These are phyloP conservation scores for Stachybotrys chlorohalonatus DNA, from an alignment of 2,329 filamentous ascomycete species.

Conservation along the genomic window DNA sequence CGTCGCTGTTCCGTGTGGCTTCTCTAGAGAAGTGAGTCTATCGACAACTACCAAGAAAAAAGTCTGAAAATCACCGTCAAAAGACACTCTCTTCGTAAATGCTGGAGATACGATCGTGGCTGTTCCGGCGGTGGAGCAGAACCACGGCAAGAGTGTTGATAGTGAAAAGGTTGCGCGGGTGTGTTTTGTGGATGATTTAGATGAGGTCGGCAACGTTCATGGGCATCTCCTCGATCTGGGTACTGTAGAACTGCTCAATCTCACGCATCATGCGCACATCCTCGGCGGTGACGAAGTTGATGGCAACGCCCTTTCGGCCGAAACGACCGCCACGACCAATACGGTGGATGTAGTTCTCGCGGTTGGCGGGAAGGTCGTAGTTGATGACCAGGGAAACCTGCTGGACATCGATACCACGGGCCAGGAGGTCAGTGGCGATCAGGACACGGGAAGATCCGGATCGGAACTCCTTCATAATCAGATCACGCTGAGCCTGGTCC, in stretches of 20 bases:
- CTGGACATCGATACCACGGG: constrained; percentile 99
- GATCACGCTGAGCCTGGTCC: constrained; percentile 94
- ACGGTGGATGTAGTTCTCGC: constrained; percentile 99
- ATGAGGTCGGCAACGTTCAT: constrained; percentile 81
- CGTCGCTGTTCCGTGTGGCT: constrained; percentile 15
- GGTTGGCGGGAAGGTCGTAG: constrained; percentile 98
- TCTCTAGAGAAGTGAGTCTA: constrained; percentile 31
- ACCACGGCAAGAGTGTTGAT: not conserved
- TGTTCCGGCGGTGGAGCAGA: not conserved
- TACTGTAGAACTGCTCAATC: constrained; percentile 99
- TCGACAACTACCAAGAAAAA: constrained; percentile 24
- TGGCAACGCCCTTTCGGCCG: constrained; percentile 99
- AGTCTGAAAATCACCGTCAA: constrained; percentile 14
- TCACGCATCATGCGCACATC: constrained; percentile 99
- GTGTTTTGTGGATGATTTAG: constrained; percentile 32
- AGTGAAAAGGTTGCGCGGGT: not conserved
- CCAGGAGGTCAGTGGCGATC: constrained; percentile 94
- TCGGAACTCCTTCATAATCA: constrained; percentile 99
- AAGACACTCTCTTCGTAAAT: constrained; percentile 8
- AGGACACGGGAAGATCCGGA: constrained; percentile 97
- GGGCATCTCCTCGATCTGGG: constrained; percentile 99
- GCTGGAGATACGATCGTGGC: not conserved
- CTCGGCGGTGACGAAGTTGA: constrained; percentile 99
- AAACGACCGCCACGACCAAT: constrained; percentile 99
- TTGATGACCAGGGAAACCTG: constrained; percentile 99